Evolutionary conservation across 768 basidiomycete species (phyloP), one percentile per base, ranked within the genome.

Genomic region (Rossbeevera mucosa): DNA sequence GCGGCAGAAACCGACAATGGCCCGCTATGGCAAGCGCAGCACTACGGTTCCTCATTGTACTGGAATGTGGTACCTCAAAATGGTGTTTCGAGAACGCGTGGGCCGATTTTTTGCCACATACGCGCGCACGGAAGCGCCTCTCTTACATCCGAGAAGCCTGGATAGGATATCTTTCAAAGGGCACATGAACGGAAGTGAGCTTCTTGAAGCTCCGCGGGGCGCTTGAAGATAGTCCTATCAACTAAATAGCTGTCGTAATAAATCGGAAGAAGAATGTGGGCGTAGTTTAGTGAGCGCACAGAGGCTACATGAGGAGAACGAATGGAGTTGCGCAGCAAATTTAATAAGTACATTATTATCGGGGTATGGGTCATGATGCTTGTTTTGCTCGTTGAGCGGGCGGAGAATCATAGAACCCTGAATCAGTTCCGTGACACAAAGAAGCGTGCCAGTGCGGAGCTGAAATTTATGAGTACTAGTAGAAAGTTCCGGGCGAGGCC

Each of bases 31-130:
- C 80, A 80, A 16, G 77, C 49, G 57, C 13, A 82, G 56, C 2
- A 79, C 53, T 14, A 58, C 13, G 11, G 61, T 4, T 55, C 50
- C 46, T 31, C 36, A 42, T 42, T 48, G 6, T 53, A 55, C 0
- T 21, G 54, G 4, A 47, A 51, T 6, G 48, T 38, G 14, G 62
- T 30, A 2, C 65, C 56, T 9, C 69, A 69, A 38, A 81, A 66
- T 2, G 76, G 73, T 2, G 75, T 74, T 38, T 82, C 81, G 43
- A 84, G 73, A n/a, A 65, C 62, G 52, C 79, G 81, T 13, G n/a
- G 60, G 1, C 81, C 83, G 0, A 78, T 61, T n/a, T 62, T 55
- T 6, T 31, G 57, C 41, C 70, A 65, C 5, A 70, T 70, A 20
- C 14, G 12, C 28, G 11, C 28, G n/a, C n/a, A 33, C 1, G n/a